A percentile compares a stretch with the other conserved stretches of the same genome.
Conservation (phyloP, 768 basidiomycete species). For the Pulveroboletus frians region DNA sequence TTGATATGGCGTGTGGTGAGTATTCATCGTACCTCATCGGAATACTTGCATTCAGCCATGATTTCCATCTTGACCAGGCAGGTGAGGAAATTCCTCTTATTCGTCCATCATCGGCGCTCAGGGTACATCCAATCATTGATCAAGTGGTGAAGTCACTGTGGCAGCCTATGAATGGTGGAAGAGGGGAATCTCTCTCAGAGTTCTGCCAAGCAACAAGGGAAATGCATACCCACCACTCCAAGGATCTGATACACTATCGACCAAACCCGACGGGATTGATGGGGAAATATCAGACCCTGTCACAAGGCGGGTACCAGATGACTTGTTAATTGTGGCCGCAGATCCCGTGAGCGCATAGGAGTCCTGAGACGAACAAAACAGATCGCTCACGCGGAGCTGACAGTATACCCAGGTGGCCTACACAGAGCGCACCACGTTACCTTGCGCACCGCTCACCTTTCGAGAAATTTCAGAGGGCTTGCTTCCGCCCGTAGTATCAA, state of each 20-base stretch:
- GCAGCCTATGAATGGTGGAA: conserved; percentile 60
- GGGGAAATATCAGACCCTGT: background rate
- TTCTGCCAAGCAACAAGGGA: conserved; percentile 13
- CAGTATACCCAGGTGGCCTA: conserved; percentile 63
- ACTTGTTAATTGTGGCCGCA: conserved; percentile 19
- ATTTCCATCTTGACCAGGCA: conserved; percentile 13
- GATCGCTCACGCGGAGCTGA: conserved; percentile 9
- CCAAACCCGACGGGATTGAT: background rate
- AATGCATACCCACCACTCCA: background rate
- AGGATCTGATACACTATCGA: background rate
- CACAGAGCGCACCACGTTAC: conserved; percentile 45
- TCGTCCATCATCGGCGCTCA: conserved; percentile 22
- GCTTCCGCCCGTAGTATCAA: conserved; percentile 35
- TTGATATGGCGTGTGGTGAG: conserved; percentile 29
- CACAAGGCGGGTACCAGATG: conserved; percentile 10
- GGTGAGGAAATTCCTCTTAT: conserved; percentile 11
- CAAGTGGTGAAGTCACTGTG: conserved; percentile 61
- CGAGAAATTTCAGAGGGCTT: conserved; percentile 54
- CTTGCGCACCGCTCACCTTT: conserved; percentile 58
- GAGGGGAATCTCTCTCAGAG: conserved; percentile 23
- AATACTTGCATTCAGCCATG: background rate
- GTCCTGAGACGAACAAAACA: background rate
- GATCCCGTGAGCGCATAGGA: conserved; percentile 20
- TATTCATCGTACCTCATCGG: background rate
- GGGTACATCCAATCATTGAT: background rate